Evolutionary conservation across 2,329 filamentous ascomycete genomes (phyloP), one percentile per base, ranked within the genome.

Genomic region (Neophaeococcomyces aloes): DNA sequence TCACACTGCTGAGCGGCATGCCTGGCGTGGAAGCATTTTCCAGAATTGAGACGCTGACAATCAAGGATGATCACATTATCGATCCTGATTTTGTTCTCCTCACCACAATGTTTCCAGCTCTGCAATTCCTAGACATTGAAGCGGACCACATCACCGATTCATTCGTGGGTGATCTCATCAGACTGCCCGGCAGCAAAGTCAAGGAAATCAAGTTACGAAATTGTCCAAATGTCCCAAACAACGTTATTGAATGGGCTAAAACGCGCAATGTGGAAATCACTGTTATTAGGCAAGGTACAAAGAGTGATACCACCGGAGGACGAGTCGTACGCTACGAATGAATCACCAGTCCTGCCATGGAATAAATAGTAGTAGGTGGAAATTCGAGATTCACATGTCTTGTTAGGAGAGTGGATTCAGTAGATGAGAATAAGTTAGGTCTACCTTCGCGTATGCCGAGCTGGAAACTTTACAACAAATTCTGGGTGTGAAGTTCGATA

Each of bases 141-240:
- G 25, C 33, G 8, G 32, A 21, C 3, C 8, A 21, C 14, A 29
- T 44, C 23, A 38, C 41, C 8, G 41, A 38, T 23, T 32, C 15
- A 13, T 44, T 44, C 23, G 27, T 44, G 7, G 25, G n/a, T 14
- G 41, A 44, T 5, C 41, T 44, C 4, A 7, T 37, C n/a, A 37
- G 29, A n/a, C 10, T 15, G n/a, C 23, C 25, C 18, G 10, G 34
- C 17, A 13, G 13, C 15, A 30, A 29, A n/a, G 4, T 37, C 8
- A 15, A 31, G 11, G 30, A n/a, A 8, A 33, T 44, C 21, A 33
- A 13, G 15, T 27, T 44, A 17, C 27, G 34, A 17, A 38, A 44
- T 27, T 44, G 41, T n/a, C 11, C 7, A 11, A 38, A 37, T 18
- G 34, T 38, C n/a, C 37, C 41, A 4, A 10, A n/a, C 8, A 27